A percentile compares a stretch with the other conserved stretches of the same genome.
phyloP scores from a whole-genome alignment of 768 basidiomycete genomes.

The Boletus rex-veris region DNA sequence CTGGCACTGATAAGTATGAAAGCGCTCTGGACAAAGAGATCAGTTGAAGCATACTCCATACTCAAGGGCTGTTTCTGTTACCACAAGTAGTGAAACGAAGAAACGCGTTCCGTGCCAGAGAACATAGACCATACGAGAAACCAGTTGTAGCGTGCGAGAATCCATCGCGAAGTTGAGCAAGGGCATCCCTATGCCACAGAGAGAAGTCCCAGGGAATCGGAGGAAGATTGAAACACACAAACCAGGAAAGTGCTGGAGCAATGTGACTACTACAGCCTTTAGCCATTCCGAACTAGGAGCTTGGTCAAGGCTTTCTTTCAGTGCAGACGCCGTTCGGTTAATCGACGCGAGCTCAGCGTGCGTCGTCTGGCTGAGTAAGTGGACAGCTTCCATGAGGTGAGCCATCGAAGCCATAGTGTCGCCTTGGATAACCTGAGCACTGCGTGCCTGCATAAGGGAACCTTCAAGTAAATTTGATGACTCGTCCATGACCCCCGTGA shows the following conservation, averaged over 20 bases:
- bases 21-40: conserved; percentile 31
- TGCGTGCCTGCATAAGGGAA: conserved; percentile 31
- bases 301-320: conserved; percentile 28
- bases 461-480: conserved; percentile 31
- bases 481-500: conserved; percentile 13
- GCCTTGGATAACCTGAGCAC: conserved; percentile 35
- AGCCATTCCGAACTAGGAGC: conserved; percentile 20
- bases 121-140: conserved; percentile 22
- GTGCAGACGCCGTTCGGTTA: conserved; percentile 38
- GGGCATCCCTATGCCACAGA: conserved; percentile 9
- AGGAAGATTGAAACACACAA: conserved; percentile 8
- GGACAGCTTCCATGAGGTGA: conserved; percentile 35
- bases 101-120: conserved; percentile 33
- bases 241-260: conserved; percentile 24
- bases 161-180: conserved; percentile 12
- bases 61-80: conserved; percentile 22
- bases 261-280: conserved; percentile 11
- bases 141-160: conserved; percentile 28
- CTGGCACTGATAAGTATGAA: conserved; percentile 34
- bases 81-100: conserved; percentile 40
- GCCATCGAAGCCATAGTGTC: conserved; percentile 35
- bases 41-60: not conserved
- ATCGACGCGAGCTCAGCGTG: conserved; percentile 45
- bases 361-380: conserved; percentile 37
- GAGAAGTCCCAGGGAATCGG: not conserved